A percentile compares a stretch with the other conserved stretches of the same genome.
Conservation (phyloP, 805 yeast species). For the Yarrowia sp. region DNA sequence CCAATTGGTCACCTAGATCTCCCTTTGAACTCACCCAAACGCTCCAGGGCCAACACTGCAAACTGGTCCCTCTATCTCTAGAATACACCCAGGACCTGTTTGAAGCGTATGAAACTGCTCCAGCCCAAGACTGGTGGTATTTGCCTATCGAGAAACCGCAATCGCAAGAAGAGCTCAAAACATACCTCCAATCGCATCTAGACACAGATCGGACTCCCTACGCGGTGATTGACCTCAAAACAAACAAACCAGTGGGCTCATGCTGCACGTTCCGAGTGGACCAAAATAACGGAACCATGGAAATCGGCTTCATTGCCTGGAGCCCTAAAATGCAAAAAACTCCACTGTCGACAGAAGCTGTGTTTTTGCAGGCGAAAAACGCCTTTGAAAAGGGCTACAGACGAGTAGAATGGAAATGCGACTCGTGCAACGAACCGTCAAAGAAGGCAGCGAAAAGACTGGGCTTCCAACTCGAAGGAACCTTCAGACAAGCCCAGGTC, state of each 20-base stretch:
- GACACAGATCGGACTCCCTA: slow-evolving; percentile 27
- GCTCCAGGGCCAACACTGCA: not conserved
- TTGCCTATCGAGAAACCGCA: slow-evolving; percentile 29
- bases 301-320: slow-evolving; percentile 20
- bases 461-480: slow-evolving; percentile 39
- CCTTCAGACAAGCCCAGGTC: slow-evolving; percentile 36
- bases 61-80: not conserved
- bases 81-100: slow-evolving; percentile 6
- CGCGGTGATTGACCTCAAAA: slow-evolving; percentile 32
- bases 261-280: slow-evolving; percentile 35
- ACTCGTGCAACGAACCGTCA: slow-evolving; percentile 36
- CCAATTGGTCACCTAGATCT: not conserved
- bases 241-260: slow-evolving; percentile 35
- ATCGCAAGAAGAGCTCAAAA: slow-evolving; percentile 25
- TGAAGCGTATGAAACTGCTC: not conserved
- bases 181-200: not conserved
- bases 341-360: slow-evolving; percentile 38
- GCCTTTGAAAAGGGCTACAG: slow-evolving; percentile 37
- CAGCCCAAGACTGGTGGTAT: slow-evolving; percentile 30
- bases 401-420: slow-evolving; percentile 41
- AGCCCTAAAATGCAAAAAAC: slow-evolving; percentile 31
- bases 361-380: slow-evolving; percentile 35
- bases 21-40: slow-evolving; percentile 15
- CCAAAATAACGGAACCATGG: slow-evolving; percentile 31
- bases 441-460: slow-evolving; percentile 37